Conservation (phyloP, 441 rosid genomes). For the Populus tomentosa region DNA sequence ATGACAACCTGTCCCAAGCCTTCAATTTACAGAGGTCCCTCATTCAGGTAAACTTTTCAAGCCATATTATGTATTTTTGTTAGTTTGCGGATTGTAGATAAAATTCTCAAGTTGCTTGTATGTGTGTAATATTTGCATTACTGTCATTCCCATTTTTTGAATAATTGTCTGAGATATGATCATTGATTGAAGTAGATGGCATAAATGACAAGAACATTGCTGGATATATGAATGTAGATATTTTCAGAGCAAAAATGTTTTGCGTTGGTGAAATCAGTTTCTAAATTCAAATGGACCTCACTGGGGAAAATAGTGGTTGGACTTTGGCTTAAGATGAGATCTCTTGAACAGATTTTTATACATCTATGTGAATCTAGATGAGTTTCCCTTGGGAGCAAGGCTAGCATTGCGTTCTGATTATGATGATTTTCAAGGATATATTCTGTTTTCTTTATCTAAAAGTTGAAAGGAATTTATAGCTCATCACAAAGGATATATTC, state of each 20-base stretch:
- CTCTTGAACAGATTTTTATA: neutral
- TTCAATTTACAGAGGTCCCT: constrained; percentile 44
- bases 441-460: neutral
- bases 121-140: neutral
- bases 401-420: neutral
- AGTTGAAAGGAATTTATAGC: neutral
- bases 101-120: neutral
- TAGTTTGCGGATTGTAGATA: neutral
- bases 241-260: neutral
- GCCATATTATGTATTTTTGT: neutral
- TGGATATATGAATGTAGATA: neutral
- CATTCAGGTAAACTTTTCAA: constrained; percentile 41
- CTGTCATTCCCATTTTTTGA: neutral
- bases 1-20: constrained; percentile 14
- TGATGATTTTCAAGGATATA: neutral
- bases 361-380: neutral
- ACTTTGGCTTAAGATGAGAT: neutral
- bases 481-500: neutral
- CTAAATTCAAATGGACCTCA: neutral
- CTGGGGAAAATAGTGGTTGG: neutral
- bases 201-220: neutral
- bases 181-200: neutral
- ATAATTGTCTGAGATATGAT: neutral
- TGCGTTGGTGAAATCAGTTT: neutral
- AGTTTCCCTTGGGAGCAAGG: neutral